Percentiles rank a stretch among this genome's conserved stretches.
These are phyloP conservation scores for Gossypium australe DNA, from an alignment of 345 rosid species.

Conservation along the genomic window DNA sequence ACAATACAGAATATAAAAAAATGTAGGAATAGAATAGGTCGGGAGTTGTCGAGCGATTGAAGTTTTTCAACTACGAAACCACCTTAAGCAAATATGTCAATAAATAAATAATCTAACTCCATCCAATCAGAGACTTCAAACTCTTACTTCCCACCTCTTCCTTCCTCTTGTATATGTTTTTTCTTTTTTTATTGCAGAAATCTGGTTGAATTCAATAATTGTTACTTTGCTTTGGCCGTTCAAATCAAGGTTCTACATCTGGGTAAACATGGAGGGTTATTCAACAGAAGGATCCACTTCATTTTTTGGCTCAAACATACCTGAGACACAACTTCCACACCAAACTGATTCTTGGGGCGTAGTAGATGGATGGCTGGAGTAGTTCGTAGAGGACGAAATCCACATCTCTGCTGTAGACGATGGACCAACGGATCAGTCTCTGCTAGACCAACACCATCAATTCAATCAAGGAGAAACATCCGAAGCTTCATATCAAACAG, in stretches of 20 bases:
- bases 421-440: background rate
- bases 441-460: background rate
- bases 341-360: background rate
- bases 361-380: background rate
- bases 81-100: no score
- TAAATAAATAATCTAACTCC: no score
- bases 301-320: background rate
- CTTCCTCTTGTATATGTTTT: no score
- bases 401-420: background rate
- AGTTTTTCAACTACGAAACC: no score
- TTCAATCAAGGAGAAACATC: background rate
- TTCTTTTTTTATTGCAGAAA: no score
- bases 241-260: background rate
- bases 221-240: background rate
- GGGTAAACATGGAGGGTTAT: background rate
- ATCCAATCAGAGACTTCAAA: no score
- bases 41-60: no score
- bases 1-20: no score
- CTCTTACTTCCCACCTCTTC: no score
- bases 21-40: no score
- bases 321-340: no score
- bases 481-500: background rate
- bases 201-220: no score
- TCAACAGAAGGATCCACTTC: background rate
- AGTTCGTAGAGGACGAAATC: background rate